Evolutionary conservation across 768 basidiomycete species (phyloP).

Genomic region (Auriscalpium microsporum): DNA sequence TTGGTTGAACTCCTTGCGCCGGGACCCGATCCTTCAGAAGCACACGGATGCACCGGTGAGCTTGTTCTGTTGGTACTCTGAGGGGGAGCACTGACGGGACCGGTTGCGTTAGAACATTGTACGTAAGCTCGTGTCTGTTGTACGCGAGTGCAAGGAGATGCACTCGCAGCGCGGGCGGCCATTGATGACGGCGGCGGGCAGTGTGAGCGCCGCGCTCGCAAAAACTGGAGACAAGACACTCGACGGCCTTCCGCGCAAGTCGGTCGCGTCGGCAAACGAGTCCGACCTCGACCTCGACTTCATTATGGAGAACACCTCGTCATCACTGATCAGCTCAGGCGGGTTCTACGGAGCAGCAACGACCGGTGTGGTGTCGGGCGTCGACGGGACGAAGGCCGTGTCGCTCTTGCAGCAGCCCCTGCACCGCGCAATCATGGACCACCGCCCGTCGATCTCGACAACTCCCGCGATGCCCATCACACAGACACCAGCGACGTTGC

Average conservation of each 20-base stretch:
- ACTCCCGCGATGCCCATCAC: constrained; percentile 24
- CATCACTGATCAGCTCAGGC: not conserved
- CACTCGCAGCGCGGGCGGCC: constrained; percentile 26
- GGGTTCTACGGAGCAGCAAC: not conserved
- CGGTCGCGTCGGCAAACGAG: constrained; percentile 36
- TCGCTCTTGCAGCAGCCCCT: constrained; percentile 47
- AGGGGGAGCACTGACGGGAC: constrained; percentile 1
- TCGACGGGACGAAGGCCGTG: not conserved
- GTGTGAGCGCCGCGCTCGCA: not conserved
- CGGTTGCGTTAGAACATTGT: constrained; percentile 55
- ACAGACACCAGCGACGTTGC: constrained; percentile 37
- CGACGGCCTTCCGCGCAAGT: constrained; percentile 21
- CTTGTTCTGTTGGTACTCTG: constrained; percentile 8
- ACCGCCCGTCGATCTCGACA: constrained; percentile 30
- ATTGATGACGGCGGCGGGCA: constrained; percentile 28
- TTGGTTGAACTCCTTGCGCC: constrained; percentile 74
- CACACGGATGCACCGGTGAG: constrained; percentile 67
- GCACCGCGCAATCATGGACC: constrained; percentile 41
- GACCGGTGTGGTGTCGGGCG: not conserved
- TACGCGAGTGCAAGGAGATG: constrained; percentile 69
- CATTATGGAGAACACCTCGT: constrained; percentile 38
- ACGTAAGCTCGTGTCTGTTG: constrained; percentile 73
- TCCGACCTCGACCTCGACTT: constrained; percentile 79
- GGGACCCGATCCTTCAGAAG: constrained; percentile 60
- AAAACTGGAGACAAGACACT: not conserved